Base-by-base conservation (phyloP, 371 early-diverging fungal genomes). In the Circinella umbellata region DNA sequence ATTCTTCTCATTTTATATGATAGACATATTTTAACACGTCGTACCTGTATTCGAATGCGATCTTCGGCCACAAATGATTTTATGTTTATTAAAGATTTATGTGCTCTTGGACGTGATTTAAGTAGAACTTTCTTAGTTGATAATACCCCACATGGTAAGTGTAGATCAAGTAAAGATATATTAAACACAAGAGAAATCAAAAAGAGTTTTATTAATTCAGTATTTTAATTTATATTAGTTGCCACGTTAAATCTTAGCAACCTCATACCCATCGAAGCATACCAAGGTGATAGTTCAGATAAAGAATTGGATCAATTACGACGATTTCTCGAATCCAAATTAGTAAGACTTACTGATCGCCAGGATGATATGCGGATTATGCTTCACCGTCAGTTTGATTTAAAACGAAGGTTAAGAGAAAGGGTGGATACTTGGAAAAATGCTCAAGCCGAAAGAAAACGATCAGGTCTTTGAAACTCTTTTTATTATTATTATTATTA, bases 201-300 rank as follows among this genome's bases (percentile, higher is more conserved):
- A 46, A 62, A 42, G 1, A 62, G 42, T 15, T 15, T n/a, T 13
- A 42, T 11, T 42, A 1, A 6, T 42, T 17, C 7, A 36, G 11
- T 20, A n/a, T n/a, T n/a, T n/a, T 1, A 18, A 11, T 14, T 48
- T n/a, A 8, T 47, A 9, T 14, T 63, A 77, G 83, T 77, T 64
- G 83, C 83, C 7, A 76, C 83, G n/a, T 66, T 83, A 35, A 83
- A 83, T 62, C 62, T 83, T 39, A 80, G 80, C 60, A 83, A 83
- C 62, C 66, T 79, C 47, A 83, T 83, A 71, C 83, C 83, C 42
- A 83, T 83, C 51, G 79, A 83, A 72, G 68, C 80, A 37, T 83
- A 74, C 69, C 72, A 73, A 37, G 83, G 83, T 48, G 75, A 69
- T 14, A 72, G 69, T 62, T 70, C 76, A 1, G 83, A 83, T 51